These are phyloP conservation scores for Fusarium bactridioides DNA, from an alignment of 2,329 filamentous ascomycete genomes.

Conservation along the genomic window DNA sequence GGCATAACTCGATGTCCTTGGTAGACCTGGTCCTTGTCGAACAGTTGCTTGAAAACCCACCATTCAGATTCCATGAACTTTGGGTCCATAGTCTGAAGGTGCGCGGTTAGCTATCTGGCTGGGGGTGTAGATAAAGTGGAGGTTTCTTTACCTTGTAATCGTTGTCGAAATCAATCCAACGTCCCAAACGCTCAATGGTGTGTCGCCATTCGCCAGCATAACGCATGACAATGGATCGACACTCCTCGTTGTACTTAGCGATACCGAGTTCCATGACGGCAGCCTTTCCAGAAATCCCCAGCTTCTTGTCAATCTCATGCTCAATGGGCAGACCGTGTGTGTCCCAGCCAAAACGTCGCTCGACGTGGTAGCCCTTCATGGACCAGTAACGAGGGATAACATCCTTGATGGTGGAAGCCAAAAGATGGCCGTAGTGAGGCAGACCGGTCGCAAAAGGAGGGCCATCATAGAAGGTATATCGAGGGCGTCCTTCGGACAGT, in stretches of 20 bases:
- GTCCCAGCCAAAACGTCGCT: conserved; percentile 94
- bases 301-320: conserved; percentile 96
- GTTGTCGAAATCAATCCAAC: conserved; percentile 98
- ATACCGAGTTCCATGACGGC: conserved; percentile 88
- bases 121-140: no score
- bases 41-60: conserved; percentile 96
- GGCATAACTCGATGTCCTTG: conserved; percentile 93
- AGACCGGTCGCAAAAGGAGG: conserved; percentile 79
- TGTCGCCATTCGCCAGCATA: conserved; percentile 86
- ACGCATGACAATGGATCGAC: conserved; percentile 91
- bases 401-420: conserved; percentile 96
- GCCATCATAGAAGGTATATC: conserved; percentile 95
- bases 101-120: conserved; percentile 9
- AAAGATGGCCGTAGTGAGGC: conserved; percentile 74
- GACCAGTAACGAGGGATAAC: conserved; percentile 97
- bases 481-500: conserved; percentile 81
- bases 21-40: conserved; percentile 89
- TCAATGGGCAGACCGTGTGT: conserved; percentile 94
- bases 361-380: conserved; percentile 94
- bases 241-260: conserved; percentile 90
- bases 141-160: conserved; percentile 77
- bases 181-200: conserved; percentile 86
- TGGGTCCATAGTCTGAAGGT: conserved; percentile 84
- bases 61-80: conserved; percentile 95
- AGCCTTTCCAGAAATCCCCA: conserved; percentile 86